A percentile compares a stretch with the other conserved stretches of the same genome.
Evolutionary conservation across 257 asterid species (phyloP).

Genomic region (Przewalskia tangutica): DNA sequence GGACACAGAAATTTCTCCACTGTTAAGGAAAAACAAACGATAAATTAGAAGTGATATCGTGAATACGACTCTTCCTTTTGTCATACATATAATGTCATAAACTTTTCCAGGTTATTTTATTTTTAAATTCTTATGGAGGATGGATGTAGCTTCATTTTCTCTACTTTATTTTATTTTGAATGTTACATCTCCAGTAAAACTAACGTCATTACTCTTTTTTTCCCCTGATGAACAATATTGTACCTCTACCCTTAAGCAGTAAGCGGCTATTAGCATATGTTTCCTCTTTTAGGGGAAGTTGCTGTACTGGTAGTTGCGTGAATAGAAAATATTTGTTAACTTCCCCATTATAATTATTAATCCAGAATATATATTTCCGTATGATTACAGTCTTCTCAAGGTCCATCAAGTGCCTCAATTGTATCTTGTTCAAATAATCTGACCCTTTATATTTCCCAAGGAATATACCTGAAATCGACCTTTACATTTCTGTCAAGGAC

Average conservation of each 20-base stretch:
- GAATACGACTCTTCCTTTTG: not conserved
- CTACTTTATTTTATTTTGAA: not conserved
- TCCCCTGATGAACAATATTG: not conserved
- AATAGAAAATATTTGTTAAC: not conserved
- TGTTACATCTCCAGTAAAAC: not conserved
- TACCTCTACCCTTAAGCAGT: not conserved
- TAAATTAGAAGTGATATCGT: not conserved
- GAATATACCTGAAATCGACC: not conserved
- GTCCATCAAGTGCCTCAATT: not conserved
- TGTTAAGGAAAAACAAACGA: not conserved
- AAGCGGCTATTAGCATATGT: not conserved
- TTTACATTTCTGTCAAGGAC: not conserved
- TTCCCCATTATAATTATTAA: not conserved
- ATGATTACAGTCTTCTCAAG: not conserved
- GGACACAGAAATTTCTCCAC: not conserved
- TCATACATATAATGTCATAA: not conserved
- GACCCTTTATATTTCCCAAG: not conserved
- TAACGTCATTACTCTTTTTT: not conserved
- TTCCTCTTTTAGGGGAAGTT: not conserved
- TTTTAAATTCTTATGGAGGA: not conserved
- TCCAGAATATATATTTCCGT: not conserved
- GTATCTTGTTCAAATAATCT: not conserved
- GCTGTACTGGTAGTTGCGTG: not conserved
- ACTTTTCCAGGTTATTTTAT: not conserved
- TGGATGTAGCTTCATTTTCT: not conserved